Percentiles rank a stretch among this genome's conserved stretches.
Evolutionary conservation across 2,329 filamentous ascomycete genomes (phyloP).

Genomic region (Alternaria incomplexa): DNA sequence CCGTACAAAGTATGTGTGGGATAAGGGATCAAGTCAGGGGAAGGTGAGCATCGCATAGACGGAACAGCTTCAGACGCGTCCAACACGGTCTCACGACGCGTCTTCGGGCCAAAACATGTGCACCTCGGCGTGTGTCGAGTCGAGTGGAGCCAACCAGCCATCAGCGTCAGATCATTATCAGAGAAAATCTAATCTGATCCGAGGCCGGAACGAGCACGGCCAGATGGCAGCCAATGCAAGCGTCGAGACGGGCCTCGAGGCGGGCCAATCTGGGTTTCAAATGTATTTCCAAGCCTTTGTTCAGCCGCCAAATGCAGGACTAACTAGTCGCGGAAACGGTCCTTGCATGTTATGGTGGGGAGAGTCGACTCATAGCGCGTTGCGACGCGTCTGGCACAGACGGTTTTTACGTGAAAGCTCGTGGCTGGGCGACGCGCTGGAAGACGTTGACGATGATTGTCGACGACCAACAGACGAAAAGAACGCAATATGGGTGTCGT

Average conservation of each 20-base stretch:
- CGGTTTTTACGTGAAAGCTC: slow-evolving; percentile 25
- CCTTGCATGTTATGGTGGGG: slow-evolving; percentile 41
- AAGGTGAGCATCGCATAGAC: neutral
- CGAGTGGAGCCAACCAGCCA: slow-evolving; percentile 11
- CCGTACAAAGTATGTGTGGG: neutral
- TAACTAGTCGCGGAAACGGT: slow-evolving; percentile 30
- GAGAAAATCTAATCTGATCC: slow-evolving; percentile 38
- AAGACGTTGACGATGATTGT: slow-evolving; percentile 12
- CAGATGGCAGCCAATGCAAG: slow-evolving; percentile 23
- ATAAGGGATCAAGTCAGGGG: neutral
- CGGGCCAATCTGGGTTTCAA: slow-evolving; percentile 15
- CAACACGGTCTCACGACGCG: slow-evolving; percentile 1
- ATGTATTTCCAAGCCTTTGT: slow-evolving; percentile 40
- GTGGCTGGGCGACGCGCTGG: slow-evolving; percentile 35
- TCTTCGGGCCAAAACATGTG: neutral
- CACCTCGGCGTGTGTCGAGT: slow-evolving; percentile 6
- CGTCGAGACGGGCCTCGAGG: slow-evolving; percentile 10
- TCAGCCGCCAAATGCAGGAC: slow-evolving; percentile 34
- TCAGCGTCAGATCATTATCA: slow-evolving; percentile 15
- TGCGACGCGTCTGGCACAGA: slow-evolving; percentile 39
- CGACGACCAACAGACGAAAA: neutral
- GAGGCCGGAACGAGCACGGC: slow-evolving; percentile 18
- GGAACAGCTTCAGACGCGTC: slow-evolving; percentile 9
- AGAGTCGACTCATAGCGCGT: slow-evolving; percentile 40
- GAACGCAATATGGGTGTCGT: slow-evolving; percentile 23